phyloP scores from a whole-genome alignment of 2,329 filamentous ascomycete genomes.

The Colletotrichum sp. region DNA sequence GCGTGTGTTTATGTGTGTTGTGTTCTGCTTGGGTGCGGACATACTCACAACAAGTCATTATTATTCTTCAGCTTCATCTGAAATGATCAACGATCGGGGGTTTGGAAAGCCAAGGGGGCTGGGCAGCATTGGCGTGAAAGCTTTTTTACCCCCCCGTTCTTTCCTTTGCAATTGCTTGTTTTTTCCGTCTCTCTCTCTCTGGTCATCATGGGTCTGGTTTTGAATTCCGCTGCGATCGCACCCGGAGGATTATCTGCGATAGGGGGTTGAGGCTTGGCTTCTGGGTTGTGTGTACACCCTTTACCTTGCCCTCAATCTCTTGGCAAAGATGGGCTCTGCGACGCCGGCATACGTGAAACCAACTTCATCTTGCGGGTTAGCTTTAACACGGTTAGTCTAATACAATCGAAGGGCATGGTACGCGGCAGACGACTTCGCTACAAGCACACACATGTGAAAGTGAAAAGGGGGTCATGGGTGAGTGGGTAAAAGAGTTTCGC shows the following conservation, averaged over 20 bases:
- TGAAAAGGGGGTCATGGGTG: background rate
- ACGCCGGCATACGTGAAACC: background rate
- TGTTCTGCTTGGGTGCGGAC: background rate
- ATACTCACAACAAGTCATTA: background rate
- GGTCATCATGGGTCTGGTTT: background rate
- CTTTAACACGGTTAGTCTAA: background rate
- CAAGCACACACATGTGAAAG: background rate
- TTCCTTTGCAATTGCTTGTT: background rate
- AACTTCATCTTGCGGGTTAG: background rate
- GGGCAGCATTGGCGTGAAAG: conserved; percentile 14
- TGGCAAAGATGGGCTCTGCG: background rate
- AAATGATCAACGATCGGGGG: conserved; percentile 8
- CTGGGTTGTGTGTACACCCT: background rate
- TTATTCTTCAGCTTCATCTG: background rate
- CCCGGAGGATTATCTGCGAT: background rate
- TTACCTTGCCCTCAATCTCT: background rate
- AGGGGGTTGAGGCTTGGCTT: background rate
- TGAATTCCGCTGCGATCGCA: background rate
- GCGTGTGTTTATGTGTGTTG: background rate
- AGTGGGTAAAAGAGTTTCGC: background rate
- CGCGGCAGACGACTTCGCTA: background rate
- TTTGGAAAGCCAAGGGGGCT: conserved; percentile 1
- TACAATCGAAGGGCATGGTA: background rate
- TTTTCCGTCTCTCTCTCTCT: background rate
- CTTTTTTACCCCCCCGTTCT: background rate